A percentile compares a stretch with the other conserved stretches of the same genome.
These are phyloP conservation scores for Tricholoma terreum DNA, from an alignment of 768 basidiomycete species.

Conservation along the genomic window DNA sequence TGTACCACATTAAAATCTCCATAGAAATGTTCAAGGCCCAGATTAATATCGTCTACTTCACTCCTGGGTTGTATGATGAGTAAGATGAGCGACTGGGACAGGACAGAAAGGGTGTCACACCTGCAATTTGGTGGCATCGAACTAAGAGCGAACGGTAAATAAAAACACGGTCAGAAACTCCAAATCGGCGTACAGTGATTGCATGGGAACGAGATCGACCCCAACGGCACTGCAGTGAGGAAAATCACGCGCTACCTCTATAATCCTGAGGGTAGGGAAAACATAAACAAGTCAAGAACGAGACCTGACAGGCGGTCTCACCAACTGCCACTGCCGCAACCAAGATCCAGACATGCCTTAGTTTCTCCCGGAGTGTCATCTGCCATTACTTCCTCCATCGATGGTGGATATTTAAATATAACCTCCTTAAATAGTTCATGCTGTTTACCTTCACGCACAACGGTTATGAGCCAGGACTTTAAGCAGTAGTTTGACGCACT, in stretches of 20 bases:
- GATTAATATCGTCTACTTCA: conserved; percentile 83
- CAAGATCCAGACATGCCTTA: conserved; percentile 70
- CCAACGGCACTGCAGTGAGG: conserved; percentile 67
- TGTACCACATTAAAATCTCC: conserved; percentile 77
- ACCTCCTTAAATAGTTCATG: conserved; percentile 60
- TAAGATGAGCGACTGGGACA: conserved; percentile 5
- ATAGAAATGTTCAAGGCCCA: conserved; percentile 80
- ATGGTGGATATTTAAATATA: conserved; percentile 66
- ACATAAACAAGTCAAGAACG: conserved; percentile 6
- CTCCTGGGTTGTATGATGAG: conserved; percentile 43
- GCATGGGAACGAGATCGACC: conserved; percentile 81
- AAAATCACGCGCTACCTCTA: conserved; percentile 71
- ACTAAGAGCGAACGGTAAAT: conserved; percentile 31
- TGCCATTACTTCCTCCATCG: conserved; percentile 54
- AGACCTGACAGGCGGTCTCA: conserved; percentile 25
- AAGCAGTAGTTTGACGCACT: conserved; percentile 37
- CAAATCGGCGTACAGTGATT: conserved; percentile 50
- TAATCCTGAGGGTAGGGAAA: conserved; percentile 60
- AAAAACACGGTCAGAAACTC: conserved; percentile 12
- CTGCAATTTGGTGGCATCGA: conserved; percentile 70
- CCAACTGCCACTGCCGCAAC: conserved; percentile 81
- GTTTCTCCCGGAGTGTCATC: conserved; percentile 54
- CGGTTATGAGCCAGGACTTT: conserved; percentile 1
- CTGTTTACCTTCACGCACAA: conserved; percentile 52
- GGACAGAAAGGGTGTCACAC: conserved; percentile 30